These are phyloP conservation scores for Paxillus involutus DNA, from an alignment of 768 basidiomycete genomes.

Conservation along the genomic window DNA sequence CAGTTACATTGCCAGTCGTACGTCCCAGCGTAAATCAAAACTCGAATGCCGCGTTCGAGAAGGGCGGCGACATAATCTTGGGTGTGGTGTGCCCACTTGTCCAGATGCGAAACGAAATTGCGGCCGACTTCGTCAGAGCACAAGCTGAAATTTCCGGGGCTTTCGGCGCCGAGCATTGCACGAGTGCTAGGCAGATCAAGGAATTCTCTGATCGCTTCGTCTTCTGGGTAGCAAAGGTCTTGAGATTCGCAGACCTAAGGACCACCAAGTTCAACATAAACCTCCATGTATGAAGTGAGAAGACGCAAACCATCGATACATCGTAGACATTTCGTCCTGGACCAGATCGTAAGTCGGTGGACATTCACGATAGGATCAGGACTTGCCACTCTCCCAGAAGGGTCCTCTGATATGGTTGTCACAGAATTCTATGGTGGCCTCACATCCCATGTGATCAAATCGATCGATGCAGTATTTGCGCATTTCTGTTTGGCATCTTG, in stretches of 20 bases:
- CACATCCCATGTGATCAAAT: slow-evolving; percentile 67
- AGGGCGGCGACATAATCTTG: slow-evolving; percentile 57
- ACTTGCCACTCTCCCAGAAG: slow-evolving; percentile 38
- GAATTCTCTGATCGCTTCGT: slow-evolving; percentile 41
- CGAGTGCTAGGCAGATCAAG: slow-evolving; percentile 47
- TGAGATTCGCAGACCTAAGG: slow-evolving; percentile 24
- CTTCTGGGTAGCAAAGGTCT: slow-evolving; percentile 40
- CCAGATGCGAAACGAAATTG: slow-evolving; percentile 56
- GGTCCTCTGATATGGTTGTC: slow-evolving; percentile 48
- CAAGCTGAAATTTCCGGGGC: slow-evolving; percentile 49
- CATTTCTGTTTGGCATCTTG: slow-evolving; percentile 63
- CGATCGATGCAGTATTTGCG: slow-evolving; percentile 58
- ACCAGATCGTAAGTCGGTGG: background rate
- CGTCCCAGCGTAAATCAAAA: slow-evolving; percentile 55
- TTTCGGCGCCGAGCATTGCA: slow-evolving; percentile 45
- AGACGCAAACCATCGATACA: slow-evolving; percentile 45
- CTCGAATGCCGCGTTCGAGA: slow-evolving; percentile 52
- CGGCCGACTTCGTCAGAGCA: slow-evolving; percentile 53
- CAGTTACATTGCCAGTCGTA: slow-evolving; percentile 62
- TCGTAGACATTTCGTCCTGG: slow-evolving; percentile 55
- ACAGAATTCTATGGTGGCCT: slow-evolving; percentile 69
- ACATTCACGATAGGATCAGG: background rate
- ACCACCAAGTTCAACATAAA: slow-evolving; percentile 2
- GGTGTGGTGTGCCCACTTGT: slow-evolving; percentile 57
- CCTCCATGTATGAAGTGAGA: background rate